These are phyloP conservation scores for Pichia occidentalis DNA, from an alignment of 805 yeast species.

Conservation along the genomic window DNA sequence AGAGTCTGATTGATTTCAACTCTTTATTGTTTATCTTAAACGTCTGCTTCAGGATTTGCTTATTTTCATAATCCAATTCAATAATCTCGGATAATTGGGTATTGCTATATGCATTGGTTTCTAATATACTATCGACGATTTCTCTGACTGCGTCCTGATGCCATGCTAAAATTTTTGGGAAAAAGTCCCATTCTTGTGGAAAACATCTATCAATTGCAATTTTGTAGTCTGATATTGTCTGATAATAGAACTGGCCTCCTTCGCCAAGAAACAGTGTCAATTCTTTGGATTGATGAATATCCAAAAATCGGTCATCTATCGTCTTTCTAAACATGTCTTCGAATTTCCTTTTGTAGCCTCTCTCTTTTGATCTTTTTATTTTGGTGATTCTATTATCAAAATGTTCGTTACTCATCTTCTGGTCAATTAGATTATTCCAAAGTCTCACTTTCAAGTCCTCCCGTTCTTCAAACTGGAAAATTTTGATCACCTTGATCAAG, in stretches of 20 bases:
- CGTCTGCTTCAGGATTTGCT: constrained; percentile 41
- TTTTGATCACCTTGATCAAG: constrained; percentile 64
- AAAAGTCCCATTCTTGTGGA: constrained; percentile 72
- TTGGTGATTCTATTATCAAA: constrained; percentile 12
- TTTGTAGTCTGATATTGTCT: constrained; percentile 64
- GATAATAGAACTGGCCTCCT: constrained; percentile 70
- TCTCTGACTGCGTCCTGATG: constrained; percentile 63
- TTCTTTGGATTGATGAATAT: constrained; percentile 49
- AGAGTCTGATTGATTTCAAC: constrained; percentile 44
- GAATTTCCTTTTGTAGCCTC: constrained; percentile 61
- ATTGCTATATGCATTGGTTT: constrained; percentile 54
- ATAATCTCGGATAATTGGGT: constrained; percentile 64
- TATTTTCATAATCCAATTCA: constrained; percentile 68
- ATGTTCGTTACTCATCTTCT: constrained; percentile 11
- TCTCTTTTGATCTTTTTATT: constrained; percentile 37
- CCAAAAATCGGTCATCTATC: constrained; percentile 56
- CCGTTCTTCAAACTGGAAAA: constrained; percentile 72
- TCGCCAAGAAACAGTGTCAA: constrained; percentile 51
- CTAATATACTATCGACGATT: constrained; percentile 56
- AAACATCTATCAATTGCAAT: constrained; percentile 51
- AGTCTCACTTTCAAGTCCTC: constrained; percentile 57
- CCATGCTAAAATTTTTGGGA: constrained; percentile 50
- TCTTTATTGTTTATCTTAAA: constrained; percentile 43
- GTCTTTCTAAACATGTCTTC: constrained; percentile 51
- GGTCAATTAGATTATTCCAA: constrained; percentile 16